Base-by-base conservation (phyloP, 2,329 filamentous ascomycete species). In the Pseudogymnoascus sp. region DNA sequence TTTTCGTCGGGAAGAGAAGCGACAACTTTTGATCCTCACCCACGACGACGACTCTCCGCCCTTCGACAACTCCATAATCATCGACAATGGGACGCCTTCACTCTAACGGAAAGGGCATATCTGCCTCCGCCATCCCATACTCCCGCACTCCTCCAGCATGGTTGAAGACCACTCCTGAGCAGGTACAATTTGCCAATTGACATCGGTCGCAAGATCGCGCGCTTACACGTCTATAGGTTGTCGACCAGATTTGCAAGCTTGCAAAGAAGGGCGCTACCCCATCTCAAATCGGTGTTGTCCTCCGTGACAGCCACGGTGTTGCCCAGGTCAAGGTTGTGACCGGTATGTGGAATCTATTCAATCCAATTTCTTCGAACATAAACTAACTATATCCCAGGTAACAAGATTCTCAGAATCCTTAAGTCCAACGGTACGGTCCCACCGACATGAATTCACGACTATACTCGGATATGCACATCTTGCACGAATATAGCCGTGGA, bases 401-500 rank as follows among this genome's bases (percentile, higher is more conserved):
- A 99, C 92, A 96, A 96, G 87, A 97, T 99, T 79, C 92, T 99
- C 77, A 90, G 95, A 81, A 98, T 99, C 83, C 87, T 99, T 75
- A 98, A 97, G 89, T 90, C 90, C 75, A 90, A 85, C 81, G 95
- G 95, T 98, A 98, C 83, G 89, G 81, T 84, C 68, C 63, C 63
- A 63, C 43, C 65, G 54, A 65, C 61, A 62, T 67, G 62, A 41
- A 66, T 67, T 60, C 68, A 39, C 60, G 65, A 65, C 67, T 62
- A 69, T 66, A 34, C 51, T 57, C 51, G 51, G 34, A 63, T 62
- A 64, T 64, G 45, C 41, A 51, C 25, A 68, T 61, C 68, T 70
- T 71, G 71, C 70, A 48, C 61, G 37, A 36, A 23, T 23, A 36
- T 45, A 54, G 31, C 28, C 37, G 37, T 48, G 37, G 31, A 36